Percentiles rank a stretch among this genome's conserved stretches.
phyloP scores from a whole-genome alignment of 371 early-diverging fungal species.

The Spraguea lophii region DNA sequence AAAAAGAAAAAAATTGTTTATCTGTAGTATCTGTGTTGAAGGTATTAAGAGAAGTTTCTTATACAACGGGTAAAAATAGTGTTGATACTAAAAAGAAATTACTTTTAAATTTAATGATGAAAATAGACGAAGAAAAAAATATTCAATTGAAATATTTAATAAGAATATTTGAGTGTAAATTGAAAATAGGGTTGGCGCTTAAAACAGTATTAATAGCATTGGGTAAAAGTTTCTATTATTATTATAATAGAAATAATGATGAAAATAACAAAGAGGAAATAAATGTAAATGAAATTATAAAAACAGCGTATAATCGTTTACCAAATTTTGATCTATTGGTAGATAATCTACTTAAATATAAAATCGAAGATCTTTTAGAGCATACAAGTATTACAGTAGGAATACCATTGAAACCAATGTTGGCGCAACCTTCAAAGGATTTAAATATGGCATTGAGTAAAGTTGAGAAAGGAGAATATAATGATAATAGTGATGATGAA shows the following conservation, averaged over 20 bases:
- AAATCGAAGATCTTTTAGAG: slow-evolving; percentile 43
- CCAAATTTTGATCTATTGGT: slow-evolving; percentile 38
- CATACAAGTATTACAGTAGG: slow-evolving; percentile 48
- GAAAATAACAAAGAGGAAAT: too few species aligned
- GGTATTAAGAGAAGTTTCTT: slow-evolving; percentile 19
- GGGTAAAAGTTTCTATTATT: slow-evolving; percentile 10
- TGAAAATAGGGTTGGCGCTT: slow-evolving; percentile 45
- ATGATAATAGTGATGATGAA: too few species aligned
- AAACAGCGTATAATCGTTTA: slow-evolving; percentile 39
- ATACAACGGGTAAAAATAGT: slow-evolving; percentile 30
- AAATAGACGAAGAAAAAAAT: slow-evolving; percentile 13
- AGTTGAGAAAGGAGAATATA: slow-evolving; percentile 68
- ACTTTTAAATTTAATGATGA: slow-evolving; percentile 32
- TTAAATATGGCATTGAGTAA: slow-evolving; percentile 72
- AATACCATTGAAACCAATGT: slow-evolving; percentile 98
- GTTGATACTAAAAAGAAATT: slow-evolving; percentile 18
- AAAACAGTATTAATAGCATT: slow-evolving; percentile 43
- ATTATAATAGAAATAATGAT: not conserved
- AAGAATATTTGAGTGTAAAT: slow-evolving; percentile 41
- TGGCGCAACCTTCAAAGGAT: slow-evolving; percentile 90
- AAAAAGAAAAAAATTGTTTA: too few species aligned
- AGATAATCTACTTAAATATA: slow-evolving; percentile 46
- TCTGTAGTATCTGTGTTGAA: slow-evolving; percentile 26
- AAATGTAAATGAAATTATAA: slow-evolving; percentile 20
- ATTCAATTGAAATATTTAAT: slow-evolving; percentile 43